Percentiles rank a stretch among this genome's conserved stretches.
phyloP scores from a whole-genome alignment of 2,329 filamentous ascomycete genomes.

The Fusarium musae region DNA sequence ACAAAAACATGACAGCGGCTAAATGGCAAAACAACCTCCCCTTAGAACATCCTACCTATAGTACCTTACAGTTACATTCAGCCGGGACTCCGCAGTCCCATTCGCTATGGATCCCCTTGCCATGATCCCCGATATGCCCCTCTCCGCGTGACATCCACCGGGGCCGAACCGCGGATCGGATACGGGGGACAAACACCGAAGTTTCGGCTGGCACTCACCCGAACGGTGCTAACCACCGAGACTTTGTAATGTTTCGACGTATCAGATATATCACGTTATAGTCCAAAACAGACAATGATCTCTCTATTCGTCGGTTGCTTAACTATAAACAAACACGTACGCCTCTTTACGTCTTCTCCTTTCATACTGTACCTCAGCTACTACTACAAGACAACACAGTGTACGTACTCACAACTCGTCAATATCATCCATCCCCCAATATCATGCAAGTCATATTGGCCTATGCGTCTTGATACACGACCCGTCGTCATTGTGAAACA shows the following conservation, averaged over 20 bases:
- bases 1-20: not conserved
- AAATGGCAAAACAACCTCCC: not conserved
- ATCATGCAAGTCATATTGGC: slow-evolving; percentile 15
- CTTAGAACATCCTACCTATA: not conserved
- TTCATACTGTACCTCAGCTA: not conserved
- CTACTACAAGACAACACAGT: not conserved
- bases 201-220: slow-evolving; percentile 13
- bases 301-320: not conserved
- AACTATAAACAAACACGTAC: not conserved
- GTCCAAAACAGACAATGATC: not conserved
- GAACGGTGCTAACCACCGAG: not conserved
- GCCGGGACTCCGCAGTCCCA: not conserved
- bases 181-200: not conserved
- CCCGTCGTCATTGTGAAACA: slow-evolving; percentile 29
- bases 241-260: not conserved
- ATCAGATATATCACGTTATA: not conserved
- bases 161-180: slow-evolving; percentile 33
- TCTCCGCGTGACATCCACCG: slow-evolving; percentile 13
- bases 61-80: slow-evolving; percentile 4
- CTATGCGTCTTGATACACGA: not conserved
- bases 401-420: not conserved
- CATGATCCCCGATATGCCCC: not conserved
- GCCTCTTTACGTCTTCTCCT: not conserved
- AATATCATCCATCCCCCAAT: not conserved
- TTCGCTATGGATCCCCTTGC: slow-evolving; percentile 2